Evolutionary conservation across 2,329 filamentous ascomycete species (phyloP), one percentile per base, ranked within the genome.

Genomic region (Cercospora zeina): DNA sequence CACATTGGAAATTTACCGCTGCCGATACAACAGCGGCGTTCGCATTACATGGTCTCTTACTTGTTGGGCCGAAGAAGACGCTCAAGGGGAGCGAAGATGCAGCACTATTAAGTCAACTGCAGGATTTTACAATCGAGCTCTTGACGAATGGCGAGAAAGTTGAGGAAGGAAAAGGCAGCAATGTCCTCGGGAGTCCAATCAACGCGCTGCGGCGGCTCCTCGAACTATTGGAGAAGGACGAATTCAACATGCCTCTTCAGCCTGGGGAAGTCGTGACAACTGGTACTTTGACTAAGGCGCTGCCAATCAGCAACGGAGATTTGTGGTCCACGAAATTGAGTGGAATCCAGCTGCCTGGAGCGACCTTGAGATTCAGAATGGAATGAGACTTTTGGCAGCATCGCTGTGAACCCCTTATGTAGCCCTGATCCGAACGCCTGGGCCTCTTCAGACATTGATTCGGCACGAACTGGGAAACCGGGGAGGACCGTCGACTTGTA

Each of bases 1-100:
- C 67, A 8, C 65, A 66, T 39, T 68, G 67, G 67, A 67, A 63
- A 31, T 68, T 68, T 24, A 68, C 67, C 5, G 65, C 67, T 27
- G 64, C 63, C 1, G 67, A 68, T 34, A 62, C 65, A 2, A 68
- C 67, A 27, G 67, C 65, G 2, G 67, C 62, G 10, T 68, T 67
- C 42, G 67, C 67, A 10, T 31, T 68, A 11, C 67, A 68, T 63
- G 67, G 63, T 3, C 47, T 69, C 4, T 39, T 67, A 14, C 65
- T 67, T 36, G 65, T 67, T 10, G 67, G 67, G 7, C 62, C 67
- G 3, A 54, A 56, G 30, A 56, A 50, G 21, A 54, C 33, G 49
- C 42, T 68, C 14, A 51, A 54, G 16, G 47, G 58, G 9, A 49
- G 33, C 8, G 27, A 31, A 11, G 54, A 64, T 49, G 57, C 62